Evolutionary conservation across 2,329 filamentous ascomycete species (phyloP), one percentile per base, ranked within the genome.

Genomic region (Xylaria sp.): DNA sequence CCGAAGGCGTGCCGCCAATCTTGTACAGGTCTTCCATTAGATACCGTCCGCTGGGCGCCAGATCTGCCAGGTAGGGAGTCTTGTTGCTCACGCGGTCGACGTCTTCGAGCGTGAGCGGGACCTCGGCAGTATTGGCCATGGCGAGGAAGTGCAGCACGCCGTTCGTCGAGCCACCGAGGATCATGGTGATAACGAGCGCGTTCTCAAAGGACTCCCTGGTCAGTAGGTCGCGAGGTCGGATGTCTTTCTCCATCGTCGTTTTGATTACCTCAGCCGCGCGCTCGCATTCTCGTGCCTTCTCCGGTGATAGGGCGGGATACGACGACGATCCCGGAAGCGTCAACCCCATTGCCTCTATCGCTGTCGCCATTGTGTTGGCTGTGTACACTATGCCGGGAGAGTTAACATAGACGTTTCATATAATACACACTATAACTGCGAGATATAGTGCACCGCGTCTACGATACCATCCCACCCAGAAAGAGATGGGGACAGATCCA

Each of bases 321-420:
- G 92, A 94, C 0, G 92, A 94, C 0, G 92, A 96, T 1, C 93
- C 93, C 0, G 94, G 93, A 7, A 97, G 84, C 0, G 89, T 89
- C 33, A 97, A 84, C 31, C 94, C 94, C 86, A 97, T 93, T 47
- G 92, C 92, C 82, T 97, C 93, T 70, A 97, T 93, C 15, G 92
- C 92, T 0, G 92, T 95, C 3, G 93, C 92, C 92, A 97, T 95
- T 27, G 93, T 97, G 81, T 97, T 97, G 70, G 94, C 94, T 0
- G 94, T 97, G 81, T 94, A 97, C 94, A 97, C 70, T 71, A 20
- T 51, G 5, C 2, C 20, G 38, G 1, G 17, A 39, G 9, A 49
- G 56, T 63, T 22, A 66, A 22, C 3, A 47, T 33, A 9, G 20
- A 31, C 10, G 15, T 29, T n/a, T 22, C 3, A n/a, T 10, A 42